Evolutionary conservation across 257 asterid species (phyloP).

Genomic region (Salvia rosmarinus): DNA sequence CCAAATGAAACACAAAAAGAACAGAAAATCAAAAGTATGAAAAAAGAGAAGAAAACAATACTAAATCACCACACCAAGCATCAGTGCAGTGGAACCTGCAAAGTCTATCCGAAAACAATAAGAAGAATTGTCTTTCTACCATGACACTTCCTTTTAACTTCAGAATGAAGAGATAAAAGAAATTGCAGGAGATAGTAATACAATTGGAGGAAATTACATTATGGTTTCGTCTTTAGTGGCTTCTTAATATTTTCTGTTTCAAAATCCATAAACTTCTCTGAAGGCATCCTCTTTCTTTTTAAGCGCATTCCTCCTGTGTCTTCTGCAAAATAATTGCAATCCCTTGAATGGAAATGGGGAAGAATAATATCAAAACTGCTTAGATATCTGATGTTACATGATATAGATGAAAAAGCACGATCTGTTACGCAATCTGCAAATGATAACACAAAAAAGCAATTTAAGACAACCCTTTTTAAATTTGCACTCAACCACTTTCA

Average conservation of each 20-base stretch:
- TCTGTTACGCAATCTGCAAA: background rate
- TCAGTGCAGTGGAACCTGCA: background rate
- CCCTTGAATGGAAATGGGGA: conserved; percentile 33
- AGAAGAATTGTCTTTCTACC: background rate
- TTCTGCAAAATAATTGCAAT: conserved; percentile 67
- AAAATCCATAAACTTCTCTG: conserved; percentile 69
- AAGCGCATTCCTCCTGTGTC: conserved; percentile 60
- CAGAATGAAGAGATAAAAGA: background rate
- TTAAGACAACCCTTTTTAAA: background rate
- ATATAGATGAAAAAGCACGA: conserved; percentile 2
- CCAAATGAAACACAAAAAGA: background rate
- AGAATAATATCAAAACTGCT: background rate
- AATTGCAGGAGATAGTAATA: background rate
- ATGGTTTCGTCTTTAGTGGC: conserved; percentile 49
- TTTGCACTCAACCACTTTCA: conserved; percentile 14
- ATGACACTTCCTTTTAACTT: background rate
- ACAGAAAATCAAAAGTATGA: background rate
- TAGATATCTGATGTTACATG: background rate
- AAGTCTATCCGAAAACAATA: background rate
- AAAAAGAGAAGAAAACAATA: no score
- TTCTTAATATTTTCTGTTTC: conserved; percentile 60
- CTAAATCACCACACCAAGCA: background rate
- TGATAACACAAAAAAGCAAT: background rate
- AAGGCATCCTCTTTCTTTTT: conserved; percentile 68
- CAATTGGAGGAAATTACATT: conserved; percentile 33